Base-by-base conservation (phyloP, 148 eudicot genomes). In the Limonium bicolor region DNA sequence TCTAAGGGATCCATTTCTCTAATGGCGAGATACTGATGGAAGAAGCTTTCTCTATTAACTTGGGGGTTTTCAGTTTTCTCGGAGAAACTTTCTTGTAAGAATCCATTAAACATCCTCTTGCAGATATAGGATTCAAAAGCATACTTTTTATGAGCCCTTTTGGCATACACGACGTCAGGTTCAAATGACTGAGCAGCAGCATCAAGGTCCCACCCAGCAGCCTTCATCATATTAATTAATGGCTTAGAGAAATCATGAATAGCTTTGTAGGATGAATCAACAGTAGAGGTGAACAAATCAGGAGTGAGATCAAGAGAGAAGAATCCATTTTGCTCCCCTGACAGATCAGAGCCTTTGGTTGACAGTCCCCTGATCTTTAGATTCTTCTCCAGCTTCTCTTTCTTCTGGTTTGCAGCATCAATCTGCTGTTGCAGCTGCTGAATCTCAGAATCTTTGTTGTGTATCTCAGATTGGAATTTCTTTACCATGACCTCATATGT, bases 181-280 rank as follows among this genome's bases (percentile, higher is more conserved):
- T 75, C 95, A 14, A 90, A 84, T 6, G 99, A 80, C 42, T 73
- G 67, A 34, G 99, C 93, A n/a, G 99, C 99, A 27, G 82, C 73
- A 63, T 84, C 99, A 24, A 90, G 88, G 71, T 90, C 95, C 99
- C 99, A 84, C 13, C 79, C 83, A 40, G 95, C 95, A 6, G 95
- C 93, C 67, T 90, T 90, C 97, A 90, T 90, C 97, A 90, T 77
- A 71, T 84, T 90, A 61, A 90, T 90, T 53, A 84, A 62, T 1
- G 95, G 97, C 65, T 90, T 90, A 16, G 95, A 80, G 58, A 90
- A 90, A 58, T 84, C 95, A 36, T 90, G 99, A 63, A 84, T 90
- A 50, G 93, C 87, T 67, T 59, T 73, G 44, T 62, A 78, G 38
- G 87, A 71, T 67, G 79, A 62, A 63, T 90, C 93, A 34, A 80